Conservation (phyloP, 208 protist species). For the Leishmania braziliensis region DNA sequence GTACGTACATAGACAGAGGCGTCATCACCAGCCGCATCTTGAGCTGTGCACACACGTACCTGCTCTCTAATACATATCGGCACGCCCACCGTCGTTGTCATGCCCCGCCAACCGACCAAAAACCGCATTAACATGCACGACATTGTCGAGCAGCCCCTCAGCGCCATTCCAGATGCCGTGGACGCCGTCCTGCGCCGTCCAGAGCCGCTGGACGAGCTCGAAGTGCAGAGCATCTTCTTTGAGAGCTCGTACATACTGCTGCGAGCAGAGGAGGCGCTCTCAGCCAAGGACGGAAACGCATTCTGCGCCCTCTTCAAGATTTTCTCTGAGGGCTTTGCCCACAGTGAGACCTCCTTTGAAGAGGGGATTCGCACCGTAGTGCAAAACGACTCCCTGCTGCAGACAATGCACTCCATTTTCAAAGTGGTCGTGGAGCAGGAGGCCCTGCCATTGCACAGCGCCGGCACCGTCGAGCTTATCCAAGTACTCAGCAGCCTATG, state of each 20-base stretch:
- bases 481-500: constrained; percentile 82
- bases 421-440: constrained; percentile 56
- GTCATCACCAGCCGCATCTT: not conserved
- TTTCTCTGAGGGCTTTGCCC: constrained; percentile 80
- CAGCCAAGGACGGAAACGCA: constrained; percentile 62
- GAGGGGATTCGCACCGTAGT: constrained; percentile 74
- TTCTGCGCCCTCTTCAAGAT: constrained; percentile 84
- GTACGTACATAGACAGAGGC: not conserved
- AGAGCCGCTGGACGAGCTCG: constrained; percentile 75
- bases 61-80: not conserved
- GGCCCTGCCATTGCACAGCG: constrained; percentile 66
- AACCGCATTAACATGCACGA: constrained; percentile 93
- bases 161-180: constrained; percentile 70
- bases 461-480: constrained; percentile 74
- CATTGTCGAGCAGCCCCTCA: constrained; percentile 82
- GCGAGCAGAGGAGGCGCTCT: constrained; percentile 82
- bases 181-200: constrained; percentile 82
- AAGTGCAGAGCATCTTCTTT: constrained; percentile 82
- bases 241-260: constrained; percentile 82
- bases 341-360: constrained; percentile 70
- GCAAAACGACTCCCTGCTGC: constrained; percentile 58
- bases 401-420: constrained; percentile 76
- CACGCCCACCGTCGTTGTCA: constrained; percentile 15
- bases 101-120: constrained; percentile 73
- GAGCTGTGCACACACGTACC: not conserved